Percentiles rank a stretch among this genome's conserved stretches.
These are phyloP conservation scores for Trichoderma citrinoviride DNA, from an alignment of 2,329 filamentous ascomycete species.

Conservation along the genomic window DNA sequence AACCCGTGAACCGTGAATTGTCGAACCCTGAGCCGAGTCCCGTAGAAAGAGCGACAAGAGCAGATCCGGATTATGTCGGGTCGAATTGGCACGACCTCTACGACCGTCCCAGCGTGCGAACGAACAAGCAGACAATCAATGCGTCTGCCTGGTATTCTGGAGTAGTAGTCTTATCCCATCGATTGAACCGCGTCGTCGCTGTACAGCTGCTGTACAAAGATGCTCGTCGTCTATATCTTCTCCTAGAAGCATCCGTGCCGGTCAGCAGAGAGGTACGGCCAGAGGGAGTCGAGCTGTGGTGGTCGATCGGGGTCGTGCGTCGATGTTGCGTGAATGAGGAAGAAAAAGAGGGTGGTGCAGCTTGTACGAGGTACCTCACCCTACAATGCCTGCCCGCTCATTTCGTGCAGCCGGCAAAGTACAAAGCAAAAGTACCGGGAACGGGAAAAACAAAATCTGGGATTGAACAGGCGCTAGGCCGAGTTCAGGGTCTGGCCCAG, in stretches of 20 bases:
- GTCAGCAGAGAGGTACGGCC: no score
- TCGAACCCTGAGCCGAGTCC: no score
- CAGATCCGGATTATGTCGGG: background rate
- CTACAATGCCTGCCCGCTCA: background rate
- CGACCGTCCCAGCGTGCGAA: background rate
- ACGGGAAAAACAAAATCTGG: conserved; percentile 10
- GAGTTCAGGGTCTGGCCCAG: background rate
- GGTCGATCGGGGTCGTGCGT: conserved; percentile 1
- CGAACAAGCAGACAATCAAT: background rate
- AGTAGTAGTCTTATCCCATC: no score
- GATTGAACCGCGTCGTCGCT: background rate
- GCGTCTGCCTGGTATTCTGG: background rate
- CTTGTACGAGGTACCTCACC: background rate
- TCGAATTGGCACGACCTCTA: no score
- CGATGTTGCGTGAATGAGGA: background rate
- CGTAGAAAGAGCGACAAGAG: background rate
- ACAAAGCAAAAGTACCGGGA: no score
- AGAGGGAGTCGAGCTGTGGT: background rate
- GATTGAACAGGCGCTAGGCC: background rate
- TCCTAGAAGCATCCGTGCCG: no score
- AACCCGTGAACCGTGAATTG: background rate
- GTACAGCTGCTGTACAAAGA: background rate
- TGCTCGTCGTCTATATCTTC: background rate
- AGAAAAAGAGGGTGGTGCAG: conserved; percentile 10
- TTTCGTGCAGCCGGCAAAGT: conserved; percentile 1